These are phyloP conservation scores for Naganishia friedmannii DNA, from an alignment of 768 basidiomycete genomes.

Conservation along the genomic window DNA sequence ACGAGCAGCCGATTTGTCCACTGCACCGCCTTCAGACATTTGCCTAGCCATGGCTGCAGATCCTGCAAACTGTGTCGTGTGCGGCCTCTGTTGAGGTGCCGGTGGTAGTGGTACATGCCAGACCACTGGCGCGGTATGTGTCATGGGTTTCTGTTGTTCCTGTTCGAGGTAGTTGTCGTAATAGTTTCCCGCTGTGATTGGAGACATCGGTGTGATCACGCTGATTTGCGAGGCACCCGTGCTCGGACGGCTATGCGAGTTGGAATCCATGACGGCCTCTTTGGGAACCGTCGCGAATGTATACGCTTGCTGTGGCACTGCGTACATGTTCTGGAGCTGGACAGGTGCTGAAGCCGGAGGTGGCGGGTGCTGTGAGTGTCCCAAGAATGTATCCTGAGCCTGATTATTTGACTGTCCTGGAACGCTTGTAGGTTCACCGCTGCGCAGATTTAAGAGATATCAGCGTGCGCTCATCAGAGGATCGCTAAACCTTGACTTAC, in stretches of 20 bases:
- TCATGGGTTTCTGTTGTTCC: conserved; percentile 12
- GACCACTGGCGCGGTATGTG: conserved; percentile 6
- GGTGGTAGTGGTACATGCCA: conserved; percentile 8
- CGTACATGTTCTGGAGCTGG: not conserved
- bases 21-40: conserved; percentile 18
- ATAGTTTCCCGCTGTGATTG: conserved; percentile 10
- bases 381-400: not conserved
- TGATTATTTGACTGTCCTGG: conserved; percentile 15
- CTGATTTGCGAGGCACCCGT: conserved; percentile 16
- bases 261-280: conserved; percentile 8
- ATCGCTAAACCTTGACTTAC: conserved; percentile 32
- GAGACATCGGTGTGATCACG: conserved; percentile 21
- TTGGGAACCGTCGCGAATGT: conserved; percentile 2
- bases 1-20: conserved; percentile 8
- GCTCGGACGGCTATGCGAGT: conserved; percentile 15
- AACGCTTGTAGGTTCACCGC: conserved; percentile 12
- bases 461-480: not conserved
- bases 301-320: not conserved
- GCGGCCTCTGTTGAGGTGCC: not conserved
- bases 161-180: conserved; percentile 26
- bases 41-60: conserved; percentile 5
- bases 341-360: conserved; percentile 9
- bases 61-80: conserved; percentile 9
- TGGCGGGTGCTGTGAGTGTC: not conserved
- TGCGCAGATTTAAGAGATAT: not conserved